These are phyloP conservation scores for Hansenula sp. DNA, from an alignment of 1,139 yeast species.

Conservation along the genomic window DNA sequence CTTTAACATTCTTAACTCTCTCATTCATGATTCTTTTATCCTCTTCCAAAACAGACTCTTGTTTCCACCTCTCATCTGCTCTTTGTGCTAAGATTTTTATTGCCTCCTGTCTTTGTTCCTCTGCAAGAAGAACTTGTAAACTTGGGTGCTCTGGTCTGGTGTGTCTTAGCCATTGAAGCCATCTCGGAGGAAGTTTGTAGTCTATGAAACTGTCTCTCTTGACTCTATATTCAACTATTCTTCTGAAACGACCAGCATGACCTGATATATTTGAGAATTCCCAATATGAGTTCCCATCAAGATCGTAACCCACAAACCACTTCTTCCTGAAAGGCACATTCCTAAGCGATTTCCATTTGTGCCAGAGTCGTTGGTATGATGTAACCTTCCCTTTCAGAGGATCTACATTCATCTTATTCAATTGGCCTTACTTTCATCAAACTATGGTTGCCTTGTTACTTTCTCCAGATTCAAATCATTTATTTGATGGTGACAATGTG, in stretches of 20 bases:
- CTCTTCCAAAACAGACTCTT: slow-evolving; percentile 25
- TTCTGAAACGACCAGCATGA: slow-evolving; percentile 16
- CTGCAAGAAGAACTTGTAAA: slow-evolving; percentile 55
- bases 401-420: slow-evolving; percentile 32
- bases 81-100: slow-evolving; percentile 53
- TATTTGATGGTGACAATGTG: background rate
- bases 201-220: slow-evolving; percentile 31
- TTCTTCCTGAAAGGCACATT: slow-evolving; percentile 61
- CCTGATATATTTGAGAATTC: slow-evolving; percentile 51
- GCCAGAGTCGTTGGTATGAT: slow-evolving; percentile 37
- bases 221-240: slow-evolving; percentile 36
- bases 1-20: slow-evolving; percentile 8
- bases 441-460: too few relatives aligned
- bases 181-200: slow-evolving; percentile 53
- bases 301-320: slow-evolving; percentile 54
- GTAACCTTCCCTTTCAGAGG: slow-evolving; percentile 33
- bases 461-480: too few relatives aligned
- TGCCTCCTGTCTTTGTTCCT: slow-evolving; percentile 50
- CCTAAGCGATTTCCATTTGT: slow-evolving; percentile 57
- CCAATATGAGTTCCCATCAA: slow-evolving; percentile 84
- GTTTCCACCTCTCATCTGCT: slow-evolving; percentile 59
- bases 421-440: too few relatives aligned
- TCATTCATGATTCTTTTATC: slow-evolving; percentile 11
- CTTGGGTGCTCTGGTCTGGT: slow-evolving; percentile 61
- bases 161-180: slow-evolving; percentile 79